Evolutionary conservation across 2,329 filamentous ascomycete genomes (phyloP), one percentile per base, ranked within the genome.

Genomic region (Colletotrichum caudatum): DNA sequence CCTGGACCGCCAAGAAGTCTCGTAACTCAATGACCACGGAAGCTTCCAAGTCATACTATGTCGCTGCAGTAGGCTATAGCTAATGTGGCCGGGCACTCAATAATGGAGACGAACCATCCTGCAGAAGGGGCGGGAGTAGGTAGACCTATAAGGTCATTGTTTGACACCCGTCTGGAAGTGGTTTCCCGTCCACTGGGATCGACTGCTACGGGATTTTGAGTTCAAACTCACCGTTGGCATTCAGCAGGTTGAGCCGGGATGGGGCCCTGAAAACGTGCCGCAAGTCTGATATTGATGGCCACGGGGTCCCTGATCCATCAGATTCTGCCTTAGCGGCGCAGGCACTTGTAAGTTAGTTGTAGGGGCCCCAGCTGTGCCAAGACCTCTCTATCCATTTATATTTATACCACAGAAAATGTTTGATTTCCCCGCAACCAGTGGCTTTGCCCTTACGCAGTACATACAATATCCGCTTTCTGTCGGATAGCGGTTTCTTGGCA

Each of bases 401-500:
- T 71, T 64, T 60, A 62, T 46, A 69, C 37, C 3, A 11, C 26
- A 14, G 2, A 26, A 16, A 60, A 64, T 51, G 48, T 64, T 26
- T 60, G 59, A 69, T 50, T 60, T 64, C 65, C 65, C 59, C 69
- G 65, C 65, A 69, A 41, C 33, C 48, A 9, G 26, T 29, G 57
- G n/a, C 37, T 64, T 33, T 48, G 33, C 59, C 37, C 18, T 23
- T 56, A 41, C 23, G 64, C 59, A 35, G 59, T 64, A 69, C 46
- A 46, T 50, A 71, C 14, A 23, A 33, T 14, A 39, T 41, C 46
- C 59, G 53, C 16, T 26, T 37, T 26, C 39, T 64, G 58, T 60
- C 33, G 53, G 59, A 69, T 64, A 59, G 46, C 44, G 11, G 50
- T 41, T 29, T 69, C 69, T 71, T 69, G 69, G 69, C 64, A 50